Conservation (phyloP, 2,329 filamentous ascomycete genomes). For the Drechslerella stenobrocha region DNA sequence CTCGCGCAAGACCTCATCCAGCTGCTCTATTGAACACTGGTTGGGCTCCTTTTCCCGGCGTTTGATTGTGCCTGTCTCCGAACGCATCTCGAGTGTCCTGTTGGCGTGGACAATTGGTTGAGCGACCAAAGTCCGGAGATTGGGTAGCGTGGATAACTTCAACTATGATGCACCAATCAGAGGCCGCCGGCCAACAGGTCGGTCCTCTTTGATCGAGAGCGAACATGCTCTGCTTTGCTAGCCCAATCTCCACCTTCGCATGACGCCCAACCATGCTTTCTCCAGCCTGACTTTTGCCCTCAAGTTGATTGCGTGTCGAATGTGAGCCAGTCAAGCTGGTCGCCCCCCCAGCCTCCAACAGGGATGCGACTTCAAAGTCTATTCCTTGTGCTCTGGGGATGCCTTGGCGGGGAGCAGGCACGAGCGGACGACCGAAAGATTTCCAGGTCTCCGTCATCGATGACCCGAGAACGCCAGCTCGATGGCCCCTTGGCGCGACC, state of each 20-base stretch:
- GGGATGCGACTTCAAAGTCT: conserved; percentile 2
- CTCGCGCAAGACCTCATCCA: conserved; percentile 4
- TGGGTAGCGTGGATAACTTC: conserved; percentile 7
- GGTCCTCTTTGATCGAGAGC: conserved; percentile 8
- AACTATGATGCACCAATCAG: conserved; percentile 23
- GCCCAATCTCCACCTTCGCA: conserved; percentile 30
- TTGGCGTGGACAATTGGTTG: conserved; percentile 33
- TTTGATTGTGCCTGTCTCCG: conserved; percentile 23
- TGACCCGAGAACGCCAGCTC: too few relatives aligned
- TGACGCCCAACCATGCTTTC: too few relatives aligned
- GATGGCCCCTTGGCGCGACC: too few relatives aligned
- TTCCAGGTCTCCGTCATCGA: not conserved
- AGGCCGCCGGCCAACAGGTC: not conserved
- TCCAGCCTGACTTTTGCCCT: too few relatives aligned
- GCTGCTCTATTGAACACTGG: not conserved
- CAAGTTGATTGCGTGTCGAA: not conserved
- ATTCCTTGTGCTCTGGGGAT: not conserved
- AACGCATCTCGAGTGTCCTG: conserved; percentile 2
- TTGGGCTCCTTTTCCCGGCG: not conserved
- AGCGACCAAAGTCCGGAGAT: conserved; percentile 43
- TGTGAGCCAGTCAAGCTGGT: not conserved
- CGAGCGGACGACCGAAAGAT: conserved; percentile 1
- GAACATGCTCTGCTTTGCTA: not conserved
- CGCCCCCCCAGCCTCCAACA: not conserved
- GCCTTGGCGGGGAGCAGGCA: not conserved